Evolutionary conservation across 495 filamentous ascomycete species (phyloP).

Genomic region (Entonaema liquescens): DNA sequence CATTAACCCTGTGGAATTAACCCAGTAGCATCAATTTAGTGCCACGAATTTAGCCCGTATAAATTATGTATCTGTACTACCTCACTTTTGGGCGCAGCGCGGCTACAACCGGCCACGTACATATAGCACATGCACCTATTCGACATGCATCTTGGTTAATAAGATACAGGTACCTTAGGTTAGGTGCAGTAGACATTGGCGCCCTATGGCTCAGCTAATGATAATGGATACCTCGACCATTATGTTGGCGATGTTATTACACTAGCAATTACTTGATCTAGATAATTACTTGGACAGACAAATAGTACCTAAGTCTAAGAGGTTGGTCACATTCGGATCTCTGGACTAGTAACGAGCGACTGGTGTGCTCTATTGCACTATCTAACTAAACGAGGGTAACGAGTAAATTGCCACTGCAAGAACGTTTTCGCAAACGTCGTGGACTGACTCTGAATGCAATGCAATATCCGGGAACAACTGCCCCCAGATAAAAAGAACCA

Average conservation of each 20-base stretch:
- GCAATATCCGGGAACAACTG: background rate
- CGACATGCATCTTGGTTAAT: too few species aligned
- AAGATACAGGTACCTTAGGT: too few species aligned
- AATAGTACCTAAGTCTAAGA: background rate
- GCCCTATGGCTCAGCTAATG: too few species aligned
- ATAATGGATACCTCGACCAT: too few species aligned
- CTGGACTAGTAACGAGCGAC: constrained; percentile 35
- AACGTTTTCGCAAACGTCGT: constrained; percentile 13
- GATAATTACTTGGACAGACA: background rate
- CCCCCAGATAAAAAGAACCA: constrained; percentile 24
- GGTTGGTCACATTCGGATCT: background rate
- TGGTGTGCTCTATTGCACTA: constrained; percentile 30
- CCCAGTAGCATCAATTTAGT: background rate
- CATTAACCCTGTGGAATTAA: background rate
- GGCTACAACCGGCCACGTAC: background rate
- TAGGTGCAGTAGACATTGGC: too few species aligned
- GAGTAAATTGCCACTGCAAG: constrained; percentile 21
- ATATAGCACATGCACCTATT: too few species aligned
- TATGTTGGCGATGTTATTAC: too few species aligned
- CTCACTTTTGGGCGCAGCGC: background rate
- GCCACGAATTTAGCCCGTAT: background rate
- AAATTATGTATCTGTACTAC: background rate
- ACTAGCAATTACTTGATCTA: background rate
- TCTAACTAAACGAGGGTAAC: constrained; percentile 37
- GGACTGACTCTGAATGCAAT: constrained; percentile 10